phyloP scores from a whole-genome alignment of 2,329 filamentous ascomycete genomes.

The Aspergillus texensis region DNA sequence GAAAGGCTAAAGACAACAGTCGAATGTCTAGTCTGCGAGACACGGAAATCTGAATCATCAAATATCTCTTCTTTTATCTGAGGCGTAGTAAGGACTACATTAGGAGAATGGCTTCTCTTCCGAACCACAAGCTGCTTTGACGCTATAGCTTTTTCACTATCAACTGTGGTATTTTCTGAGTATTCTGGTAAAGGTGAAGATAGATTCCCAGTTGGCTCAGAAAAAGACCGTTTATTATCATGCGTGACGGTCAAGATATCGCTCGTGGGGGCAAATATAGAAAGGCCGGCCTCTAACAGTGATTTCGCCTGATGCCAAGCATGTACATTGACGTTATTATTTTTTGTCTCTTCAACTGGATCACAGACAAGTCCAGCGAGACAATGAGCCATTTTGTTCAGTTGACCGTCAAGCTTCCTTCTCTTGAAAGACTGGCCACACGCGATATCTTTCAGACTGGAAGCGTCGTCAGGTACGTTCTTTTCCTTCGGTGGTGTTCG shows the following conservation, averaged over 20 bases:
- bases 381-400: too few relatives aligned
- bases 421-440: background rate
- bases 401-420: background rate
- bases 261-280: background rate
- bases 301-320: background rate
- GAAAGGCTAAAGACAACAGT: conserved; percentile 32
- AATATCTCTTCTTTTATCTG: conserved; percentile 17
- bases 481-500: background rate
- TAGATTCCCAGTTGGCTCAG: background rate
- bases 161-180: background rate
- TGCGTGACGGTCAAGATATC: background rate
- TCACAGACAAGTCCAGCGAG: background rate
- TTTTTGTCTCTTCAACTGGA: background rate
- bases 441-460: background rate
- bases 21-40: conserved; percentile 26
- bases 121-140: background rate
- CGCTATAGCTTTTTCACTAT: background rate
- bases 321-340: background rate
- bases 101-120: background rate
- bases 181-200: background rate
- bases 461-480: background rate
- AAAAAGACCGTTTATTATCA: background rate
- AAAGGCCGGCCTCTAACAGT: background rate
- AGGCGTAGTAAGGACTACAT: background rate
- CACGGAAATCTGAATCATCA: conserved; percentile 13